Evolutionary conservation across 352 stramenopile genomes (phyloP), one percentile per base, ranked within the genome.

Genomic region (Blastocystis sp.): DNA sequence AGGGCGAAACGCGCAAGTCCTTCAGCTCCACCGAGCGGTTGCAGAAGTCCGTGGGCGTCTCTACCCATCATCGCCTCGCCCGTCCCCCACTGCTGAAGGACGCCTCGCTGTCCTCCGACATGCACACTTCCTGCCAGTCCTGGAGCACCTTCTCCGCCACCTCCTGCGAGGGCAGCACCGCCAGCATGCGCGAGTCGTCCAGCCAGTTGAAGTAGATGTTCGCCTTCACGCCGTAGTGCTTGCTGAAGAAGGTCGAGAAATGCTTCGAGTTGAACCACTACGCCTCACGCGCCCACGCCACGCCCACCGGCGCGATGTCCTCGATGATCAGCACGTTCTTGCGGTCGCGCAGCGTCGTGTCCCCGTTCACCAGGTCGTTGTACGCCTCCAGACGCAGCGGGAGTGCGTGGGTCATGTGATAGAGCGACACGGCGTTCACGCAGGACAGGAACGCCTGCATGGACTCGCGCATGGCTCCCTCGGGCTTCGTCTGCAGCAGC

Each of bases 261-360:
- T 84, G 74, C 52, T 68, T 84, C 14, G 74, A 68, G 19, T 62
- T 84, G 9, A 84, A 64, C 74, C 74, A 84, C 74, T 84, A 84
- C 60, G 24, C 21, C 4, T 68, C 14, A 84, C 43, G 17, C 14
- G 7, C n/a, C 0, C 21, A 69, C 3, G 24, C 1, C 43, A 24
- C 57, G 11, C 40, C 38, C 38, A 84, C 74, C 0, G 74, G 74
- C 28, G 45, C 54, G 6, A 84, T 68, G 28, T 68, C 9, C 2
- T 68, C 52, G 48, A 84, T 52, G 17, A 84, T n/a, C 19, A 84
- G 28, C 14, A 84, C 74, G 45, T 68, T 19, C 9, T 48, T 28
- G 34, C 74, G 45, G 48, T 84, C 34, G 10, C 17, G 21, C 57
- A 84, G 38, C 54, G 65, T 28, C 14, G 17, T n/a, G 52, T 66